Percentiles rank a stretch among this genome's conserved stretches.
Evolutionary conservation across 1,284 basidiomycete species (phyloP).

Genomic region (Tilletia caries): DNA sequence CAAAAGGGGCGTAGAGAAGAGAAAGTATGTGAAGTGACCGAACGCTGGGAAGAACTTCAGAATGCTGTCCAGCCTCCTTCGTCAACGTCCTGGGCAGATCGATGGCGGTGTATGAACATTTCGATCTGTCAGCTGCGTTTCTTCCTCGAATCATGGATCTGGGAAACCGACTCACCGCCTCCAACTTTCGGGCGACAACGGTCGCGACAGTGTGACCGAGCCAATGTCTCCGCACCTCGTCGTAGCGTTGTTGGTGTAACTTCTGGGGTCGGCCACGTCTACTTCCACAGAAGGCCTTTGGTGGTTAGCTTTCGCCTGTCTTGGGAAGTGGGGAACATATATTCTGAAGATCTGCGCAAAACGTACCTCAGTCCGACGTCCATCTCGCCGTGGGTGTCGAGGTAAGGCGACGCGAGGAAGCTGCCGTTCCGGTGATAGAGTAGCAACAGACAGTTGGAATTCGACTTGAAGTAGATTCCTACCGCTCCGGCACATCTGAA

Average conservation of each 20-base stretch:
- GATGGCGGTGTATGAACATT: not conserved
- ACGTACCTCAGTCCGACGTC: conserved; percentile 80
- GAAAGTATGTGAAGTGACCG: too few species aligned
- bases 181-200: conserved; percentile 80
- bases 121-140: not conserved
- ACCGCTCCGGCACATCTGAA: conserved; percentile 72
- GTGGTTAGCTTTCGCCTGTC: not conserved
- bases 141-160: not conserved
- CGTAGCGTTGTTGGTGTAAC: conserved; percentile 80
- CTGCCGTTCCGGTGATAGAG: conserved; percentile 84
- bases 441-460: conserved; percentile 86
- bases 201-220: conserved; percentile 85
- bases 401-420: conserved; percentile 83
- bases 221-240: conserved; percentile 87
- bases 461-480: conserved; percentile 86
- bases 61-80: conserved; percentile 12
- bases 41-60: not conserved
- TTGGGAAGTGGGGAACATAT: too few species aligned
- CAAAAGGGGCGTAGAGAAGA: not conserved
- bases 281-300: not conserved
- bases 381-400: conserved; percentile 91
- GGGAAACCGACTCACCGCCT: conserved; percentile 61
- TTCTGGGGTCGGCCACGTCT: conserved; percentile 73
- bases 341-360: conserved; percentile 13
- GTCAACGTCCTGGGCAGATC: conserved; percentile 5